Evolutionary conservation across 768 basidiomycete genomes (phyloP), one percentile per base, ranked within the genome.

Genomic region (Lentinus tigrinus): DNA sequence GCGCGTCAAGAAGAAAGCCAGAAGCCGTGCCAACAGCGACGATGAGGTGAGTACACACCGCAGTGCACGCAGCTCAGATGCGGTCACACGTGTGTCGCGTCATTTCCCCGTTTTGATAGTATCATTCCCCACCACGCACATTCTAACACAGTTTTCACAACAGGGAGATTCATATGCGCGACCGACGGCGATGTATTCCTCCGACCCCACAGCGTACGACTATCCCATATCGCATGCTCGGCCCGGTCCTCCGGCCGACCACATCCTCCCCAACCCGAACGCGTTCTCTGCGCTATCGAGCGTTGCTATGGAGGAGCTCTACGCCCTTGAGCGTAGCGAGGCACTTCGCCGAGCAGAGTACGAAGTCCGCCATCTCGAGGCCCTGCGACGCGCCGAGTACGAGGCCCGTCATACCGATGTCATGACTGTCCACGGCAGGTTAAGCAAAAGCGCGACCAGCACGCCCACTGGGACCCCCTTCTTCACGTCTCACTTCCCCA

Each of bases 251-350:
- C 54, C 54, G 14, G 54, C 49, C 37, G 60, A 61, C 37, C 60
- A 51, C 47, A 26, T 43, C 14, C 52, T 47, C 48, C 58, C 52
- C 54, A 72, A 75, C 64, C 71, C 74, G 13, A 71, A 84, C 34
- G 78, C 88, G 2, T 84, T 91, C 65, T 82, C 83, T n/a, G 79
- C 88, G 1, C 72, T 91, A 19, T 88, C 88, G 44, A 87, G 76
- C 28, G 76, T 89, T 19, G 94, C 95, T 3, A 88, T 95, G 74
- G 93, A 93, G 57, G 93, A 97, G 69, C 81, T 98, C 8, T 88
- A 91, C 66, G 86, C 88, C 64, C 85, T 98, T 28, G 95, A 98
- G 70, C 87, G 87, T 38, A 82, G 87, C 58, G 95, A 97, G 71
- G 88, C 92, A 3, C 72, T 86, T 31, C 81, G 93, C 19, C 80